Conservation (phyloP, 164 flowering plant species). For the Umbilicus rupestris region DNA sequence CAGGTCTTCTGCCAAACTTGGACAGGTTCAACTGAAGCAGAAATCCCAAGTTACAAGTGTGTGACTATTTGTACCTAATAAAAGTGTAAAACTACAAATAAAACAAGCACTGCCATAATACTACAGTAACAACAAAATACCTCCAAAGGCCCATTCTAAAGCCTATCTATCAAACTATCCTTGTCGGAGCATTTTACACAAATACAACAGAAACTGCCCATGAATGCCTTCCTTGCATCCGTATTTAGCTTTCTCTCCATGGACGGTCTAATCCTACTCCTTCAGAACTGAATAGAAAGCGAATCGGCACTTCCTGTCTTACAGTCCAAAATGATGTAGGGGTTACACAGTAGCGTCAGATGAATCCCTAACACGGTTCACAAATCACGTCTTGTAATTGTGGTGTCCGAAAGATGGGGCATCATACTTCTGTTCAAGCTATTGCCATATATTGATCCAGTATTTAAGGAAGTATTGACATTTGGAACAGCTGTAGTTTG, state of each 20-base stretch:
- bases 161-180: neutral
- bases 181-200: neutral
- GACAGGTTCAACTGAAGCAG: neutral
- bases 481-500: conserved; percentile 10
- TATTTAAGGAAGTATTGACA: neutral
- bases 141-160: neutral
- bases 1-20: neutral
- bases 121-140: neutral
- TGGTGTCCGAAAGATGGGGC: neutral
- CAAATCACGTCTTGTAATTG: neutral
- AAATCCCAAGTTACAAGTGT: neutral
- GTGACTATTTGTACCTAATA: neutral
- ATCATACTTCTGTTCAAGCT: neutral
- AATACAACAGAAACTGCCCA: neutral
- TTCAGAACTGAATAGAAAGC: no score
- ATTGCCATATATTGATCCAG: neutral
- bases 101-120: neutral
- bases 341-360: no score
- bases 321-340: neutral
- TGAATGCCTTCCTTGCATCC: neutral
- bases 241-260: no score
- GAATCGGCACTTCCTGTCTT: neutral
- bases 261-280: no score
- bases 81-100: neutral
- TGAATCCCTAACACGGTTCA: no score